Percentiles rank a stretch among this genome's conserved stretches.
phyloP scores from a whole-genome alignment of 2,329 filamentous ascomycete genomes.

The Ophiognomonia clavigignenti-juglandacearum region DNA sequence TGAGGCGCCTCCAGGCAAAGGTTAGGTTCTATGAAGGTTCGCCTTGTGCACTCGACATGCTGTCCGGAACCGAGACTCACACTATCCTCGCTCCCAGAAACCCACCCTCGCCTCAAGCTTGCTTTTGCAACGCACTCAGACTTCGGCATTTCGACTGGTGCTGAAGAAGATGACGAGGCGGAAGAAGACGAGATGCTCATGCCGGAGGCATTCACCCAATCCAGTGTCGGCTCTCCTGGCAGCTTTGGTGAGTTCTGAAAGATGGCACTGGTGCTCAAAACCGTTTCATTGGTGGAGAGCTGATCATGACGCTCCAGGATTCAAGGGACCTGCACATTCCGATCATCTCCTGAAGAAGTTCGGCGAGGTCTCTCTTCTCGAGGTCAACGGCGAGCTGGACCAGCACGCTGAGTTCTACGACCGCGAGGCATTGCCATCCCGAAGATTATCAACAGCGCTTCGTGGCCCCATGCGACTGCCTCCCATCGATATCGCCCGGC shows the following conservation, averaged over 20 bases:
- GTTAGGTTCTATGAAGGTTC: slow-evolving; percentile 26
- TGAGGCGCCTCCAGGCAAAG: slow-evolving; percentile 29
- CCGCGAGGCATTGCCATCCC: slow-evolving; percentile 28
- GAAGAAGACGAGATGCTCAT: slow-evolving; percentile 28
- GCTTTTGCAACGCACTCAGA: neutral
- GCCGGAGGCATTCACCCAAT: slow-evolving; percentile 30
- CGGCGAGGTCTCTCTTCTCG: slow-evolving; percentile 29
- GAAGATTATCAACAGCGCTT: slow-evolving; percentile 20
- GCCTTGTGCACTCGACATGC: neutral
- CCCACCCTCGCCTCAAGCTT: neutral
- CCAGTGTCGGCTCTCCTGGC: slow-evolving; percentile 25
- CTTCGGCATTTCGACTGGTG: too few relatives aligned
- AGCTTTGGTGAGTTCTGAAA: too few relatives aligned
- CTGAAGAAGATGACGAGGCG: slow-evolving; percentile 16
- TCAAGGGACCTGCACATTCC: slow-evolving; percentile 32
- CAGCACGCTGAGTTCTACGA: slow-evolving; percentile 29
- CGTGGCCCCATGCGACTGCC: slow-evolving; percentile 35
- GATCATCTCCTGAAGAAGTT: slow-evolving; percentile 34
- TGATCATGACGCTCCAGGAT: slow-evolving; percentile 18
- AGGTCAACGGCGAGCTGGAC: slow-evolving; percentile 28
- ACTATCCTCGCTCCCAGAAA: neutral
- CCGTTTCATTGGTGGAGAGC: too few relatives aligned
- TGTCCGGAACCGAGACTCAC: neutral
- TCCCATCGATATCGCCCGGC: slow-evolving; percentile 44
- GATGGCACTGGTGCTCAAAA: too few relatives aligned